A percentile compares a stretch with the other conserved stretches of the same genome.
phyloP scores from a whole-genome alignment of 1,284 basidiomycete species.

The Sporisorium iseilematis-ciliati region DNA sequence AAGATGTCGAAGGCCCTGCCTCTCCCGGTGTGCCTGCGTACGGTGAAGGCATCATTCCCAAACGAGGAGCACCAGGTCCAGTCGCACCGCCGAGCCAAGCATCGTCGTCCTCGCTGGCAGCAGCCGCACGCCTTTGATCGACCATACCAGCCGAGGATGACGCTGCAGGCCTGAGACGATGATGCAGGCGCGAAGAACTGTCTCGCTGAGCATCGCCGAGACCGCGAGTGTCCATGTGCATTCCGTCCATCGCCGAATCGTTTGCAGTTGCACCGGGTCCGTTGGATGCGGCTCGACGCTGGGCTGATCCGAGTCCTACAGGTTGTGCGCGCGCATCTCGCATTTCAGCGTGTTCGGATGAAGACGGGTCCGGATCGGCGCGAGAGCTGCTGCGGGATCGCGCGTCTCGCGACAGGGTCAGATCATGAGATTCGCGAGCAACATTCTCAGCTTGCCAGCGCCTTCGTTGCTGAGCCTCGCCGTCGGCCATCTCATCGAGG shows the following conservation, averaged over 20 bases:
- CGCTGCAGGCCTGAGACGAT: slow-evolving; percentile 21
- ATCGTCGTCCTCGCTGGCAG: slow-evolving; percentile 28
- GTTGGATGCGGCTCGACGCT: slow-evolving; percentile 1
- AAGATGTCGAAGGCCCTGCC: slow-evolving; percentile 22
- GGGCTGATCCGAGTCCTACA: slow-evolving; percentile 3
- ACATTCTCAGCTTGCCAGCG: slow-evolving; percentile 12
- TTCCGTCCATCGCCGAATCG: background rate
- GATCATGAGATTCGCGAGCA: slow-evolving; percentile 1
- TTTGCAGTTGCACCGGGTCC: background rate
- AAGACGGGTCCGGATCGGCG: background rate
- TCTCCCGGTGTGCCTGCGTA: slow-evolving; percentile 11
- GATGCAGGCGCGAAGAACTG: slow-evolving; percentile 24
- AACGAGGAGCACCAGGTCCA: slow-evolving; percentile 25
- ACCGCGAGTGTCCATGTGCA: background rate
- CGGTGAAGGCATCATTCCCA: slow-evolving; percentile 38
- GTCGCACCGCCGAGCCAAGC: slow-evolving; percentile 15
- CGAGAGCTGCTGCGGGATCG: slow-evolving; percentile 11
- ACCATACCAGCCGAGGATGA: slow-evolving; percentile 22
- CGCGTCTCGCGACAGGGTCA: slow-evolving; percentile 1
- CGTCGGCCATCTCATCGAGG: slow-evolving; percentile 20
- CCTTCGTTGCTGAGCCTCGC: slow-evolving; percentile 2
- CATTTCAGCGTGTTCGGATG: background rate
- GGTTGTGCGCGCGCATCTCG: slow-evolving; percentile 3
- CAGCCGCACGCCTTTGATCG: slow-evolving; percentile 17
- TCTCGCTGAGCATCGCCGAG: slow-evolving; percentile 7